phyloP scores from a whole-genome alignment of 257 asterid species.

The Nemophila menziesii region DNA sequence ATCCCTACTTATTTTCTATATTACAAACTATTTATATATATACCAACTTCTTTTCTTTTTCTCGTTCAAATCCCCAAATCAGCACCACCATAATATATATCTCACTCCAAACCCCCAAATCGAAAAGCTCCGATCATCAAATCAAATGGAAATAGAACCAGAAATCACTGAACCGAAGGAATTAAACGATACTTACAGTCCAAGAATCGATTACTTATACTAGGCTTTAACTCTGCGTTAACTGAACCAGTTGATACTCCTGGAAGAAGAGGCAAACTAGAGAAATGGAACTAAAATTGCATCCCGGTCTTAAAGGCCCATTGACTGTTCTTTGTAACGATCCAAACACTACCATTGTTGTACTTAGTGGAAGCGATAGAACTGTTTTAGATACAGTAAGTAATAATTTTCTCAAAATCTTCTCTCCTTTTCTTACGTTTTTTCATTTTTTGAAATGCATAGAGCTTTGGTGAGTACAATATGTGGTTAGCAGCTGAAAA shows the following conservation, averaged over 20 bases:
- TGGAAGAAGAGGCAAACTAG: slow-evolving; percentile 76
- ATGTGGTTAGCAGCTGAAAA: slow-evolving; percentile 95
- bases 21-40: too few species aligned
- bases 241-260: slow-evolving; percentile 65
- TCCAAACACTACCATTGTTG: slow-evolving; percentile 57
- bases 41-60: too few species aligned
- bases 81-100: too few species aligned
- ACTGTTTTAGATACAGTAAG: slow-evolving; percentile 65
- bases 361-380: slow-evolving; percentile 86
- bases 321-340: slow-evolving; percentile 52
- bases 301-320: slow-evolving; percentile 51
- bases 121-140: too few species aligned
- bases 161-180: too few species aligned
- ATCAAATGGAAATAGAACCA: too few species aligned
- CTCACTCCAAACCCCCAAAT: too few species aligned
- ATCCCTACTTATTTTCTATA: too few species aligned
- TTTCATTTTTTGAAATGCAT: not conserved
- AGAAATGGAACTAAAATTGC: slow-evolving; percentile 80
- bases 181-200: too few species aligned
- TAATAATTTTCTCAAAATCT: slow-evolving; percentile 7
- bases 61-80: too few species aligned
- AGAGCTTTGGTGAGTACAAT: slow-evolving; percentile 71
- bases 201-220: too few species aligned
- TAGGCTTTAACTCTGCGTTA: slow-evolving; percentile 79
- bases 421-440: slow-evolving; percentile 15